Conservation (phyloP, 176 grass and related monocot genomes). For the Aegilops sharonensis region DNA sequence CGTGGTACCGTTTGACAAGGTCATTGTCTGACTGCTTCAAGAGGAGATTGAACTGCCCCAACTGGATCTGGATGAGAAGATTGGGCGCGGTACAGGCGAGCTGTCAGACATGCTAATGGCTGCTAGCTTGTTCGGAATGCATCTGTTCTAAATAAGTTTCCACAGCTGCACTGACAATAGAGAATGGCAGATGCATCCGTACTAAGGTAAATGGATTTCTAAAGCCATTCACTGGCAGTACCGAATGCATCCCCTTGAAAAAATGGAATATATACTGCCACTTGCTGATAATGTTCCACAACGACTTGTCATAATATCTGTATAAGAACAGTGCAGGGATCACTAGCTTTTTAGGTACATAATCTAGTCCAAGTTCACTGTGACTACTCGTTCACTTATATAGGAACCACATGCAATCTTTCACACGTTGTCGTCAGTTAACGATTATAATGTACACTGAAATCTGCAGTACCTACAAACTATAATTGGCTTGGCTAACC, state of each 20-base stretch:
- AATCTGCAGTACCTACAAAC: slow-evolving; percentile 29
- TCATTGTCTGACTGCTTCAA: slow-evolving; percentile 32
- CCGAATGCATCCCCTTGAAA: neutral
- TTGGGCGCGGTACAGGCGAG: neutral
- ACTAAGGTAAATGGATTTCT: neutral
- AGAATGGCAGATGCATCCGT: neutral
- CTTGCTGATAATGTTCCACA: neutral
- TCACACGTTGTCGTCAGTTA: slow-evolving; percentile 45
- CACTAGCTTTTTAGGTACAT: neutral
- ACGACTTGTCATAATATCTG: neutral
- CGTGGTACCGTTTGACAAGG: slow-evolving; percentile 22
- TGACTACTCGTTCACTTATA: slow-evolving; percentile 15
- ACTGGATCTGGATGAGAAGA: neutral
- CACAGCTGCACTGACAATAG: neutral
- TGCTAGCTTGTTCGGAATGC: neutral
- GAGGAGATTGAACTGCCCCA: neutral
- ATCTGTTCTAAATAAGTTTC: neutral
- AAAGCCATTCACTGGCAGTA: neutral
- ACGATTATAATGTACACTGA: slow-evolving; percentile 48
- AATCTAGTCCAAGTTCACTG: neutral
- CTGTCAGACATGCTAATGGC: neutral
- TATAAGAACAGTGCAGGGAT: neutral
- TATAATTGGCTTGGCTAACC: slow-evolving; percentile 27
- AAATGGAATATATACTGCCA: neutral
- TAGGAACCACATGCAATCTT: slow-evolving; percentile 33